Evolutionary conservation across 1,284 basidiomycete genomes (phyloP).

Genomic region (Puccinia brachypodii): DNA sequence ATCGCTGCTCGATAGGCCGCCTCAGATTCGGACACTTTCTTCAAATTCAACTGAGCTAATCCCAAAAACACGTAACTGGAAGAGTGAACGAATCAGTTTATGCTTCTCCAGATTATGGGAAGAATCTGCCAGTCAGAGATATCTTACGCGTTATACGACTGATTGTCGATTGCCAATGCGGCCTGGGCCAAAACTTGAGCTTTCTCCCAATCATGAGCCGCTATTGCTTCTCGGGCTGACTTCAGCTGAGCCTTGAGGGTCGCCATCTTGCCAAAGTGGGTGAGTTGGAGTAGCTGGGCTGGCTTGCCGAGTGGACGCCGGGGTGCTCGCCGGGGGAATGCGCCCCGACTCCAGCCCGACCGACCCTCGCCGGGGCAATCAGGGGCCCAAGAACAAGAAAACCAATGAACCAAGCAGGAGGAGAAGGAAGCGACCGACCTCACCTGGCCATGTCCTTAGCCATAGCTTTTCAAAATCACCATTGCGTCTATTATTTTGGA

Average conservation of each 20-base stretch:
- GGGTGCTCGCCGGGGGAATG: too few relatives aligned
- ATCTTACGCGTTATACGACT: slow-evolving; percentile 38
- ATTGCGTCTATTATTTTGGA: too few relatives aligned
- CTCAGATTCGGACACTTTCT: slow-evolving; percentile 22
- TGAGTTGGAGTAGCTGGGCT: too few relatives aligned
- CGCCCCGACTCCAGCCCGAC: too few relatives aligned
- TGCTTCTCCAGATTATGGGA: neutral
- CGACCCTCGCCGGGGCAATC: neutral
- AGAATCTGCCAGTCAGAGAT: neutral
- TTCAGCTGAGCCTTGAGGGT: slow-evolving; percentile 43
- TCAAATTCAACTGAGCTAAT: slow-evolving; percentile 31
- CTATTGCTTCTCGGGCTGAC: slow-evolving; percentile 28
- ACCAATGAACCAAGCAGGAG: neutral
- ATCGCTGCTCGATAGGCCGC: slow-evolving; percentile 38
- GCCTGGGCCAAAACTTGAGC: slow-evolving; percentile 14
- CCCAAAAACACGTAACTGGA: slow-evolving; percentile 42
- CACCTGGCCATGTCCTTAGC: too few relatives aligned
- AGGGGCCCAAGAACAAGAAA: neutral
- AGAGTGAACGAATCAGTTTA: neutral
- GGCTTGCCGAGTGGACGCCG: too few relatives aligned
- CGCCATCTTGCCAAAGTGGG: slow-evolving; percentile 13
- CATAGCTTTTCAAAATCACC: too few relatives aligned
- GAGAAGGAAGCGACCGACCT: too few relatives aligned
- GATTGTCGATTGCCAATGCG: slow-evolving; percentile 11
- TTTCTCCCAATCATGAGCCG: slow-evolving; percentile 24